Evolutionary conservation across 495 filamentous ascomycete species (phyloP).

Genomic region (Trichoderma orchidacearum): DNA sequence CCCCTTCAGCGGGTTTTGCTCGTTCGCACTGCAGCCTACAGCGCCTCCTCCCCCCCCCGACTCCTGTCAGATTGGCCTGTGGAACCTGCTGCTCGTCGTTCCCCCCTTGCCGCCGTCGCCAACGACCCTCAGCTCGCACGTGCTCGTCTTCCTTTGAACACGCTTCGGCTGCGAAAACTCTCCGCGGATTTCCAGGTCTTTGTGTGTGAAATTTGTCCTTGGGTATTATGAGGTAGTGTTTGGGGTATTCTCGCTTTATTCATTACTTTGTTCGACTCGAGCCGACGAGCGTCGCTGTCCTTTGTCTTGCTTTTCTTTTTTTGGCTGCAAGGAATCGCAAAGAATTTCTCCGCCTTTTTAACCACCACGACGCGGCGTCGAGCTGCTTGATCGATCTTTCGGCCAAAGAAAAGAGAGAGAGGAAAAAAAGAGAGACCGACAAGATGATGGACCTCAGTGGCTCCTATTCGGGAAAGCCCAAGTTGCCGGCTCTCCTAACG

Average conservation of each 20-base stretch:
- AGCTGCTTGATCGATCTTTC: neutral
- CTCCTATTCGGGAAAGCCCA: conserved; percentile 1
- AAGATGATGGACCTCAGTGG: neutral
- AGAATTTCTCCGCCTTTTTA: neutral
- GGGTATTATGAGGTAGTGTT: conserved; percentile 1
- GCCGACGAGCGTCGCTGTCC: neutral
- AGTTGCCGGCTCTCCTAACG: neutral
- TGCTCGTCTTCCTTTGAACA: neutral
- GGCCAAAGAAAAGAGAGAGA: neutral
- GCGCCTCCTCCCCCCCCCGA: neutral
- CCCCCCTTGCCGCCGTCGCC: neutral
- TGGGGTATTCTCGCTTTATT: neutral
- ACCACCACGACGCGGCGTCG: neutral
- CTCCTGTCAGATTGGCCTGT: neutral
- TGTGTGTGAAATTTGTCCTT: neutral
- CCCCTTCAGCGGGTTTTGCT: too few species aligned
- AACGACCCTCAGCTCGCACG: neutral
- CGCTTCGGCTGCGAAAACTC: neutral
- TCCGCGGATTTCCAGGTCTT: neutral
- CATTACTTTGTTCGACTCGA: neutral
- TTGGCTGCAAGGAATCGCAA: neutral
- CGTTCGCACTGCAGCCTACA: neutral
- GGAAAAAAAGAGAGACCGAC: neutral
- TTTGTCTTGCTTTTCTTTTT: neutral
- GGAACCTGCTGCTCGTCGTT: neutral